These are phyloP conservation scores for Pichia deserticola DNA, from an alignment of 805 yeast genomes.

Conservation along the genomic window DNA sequence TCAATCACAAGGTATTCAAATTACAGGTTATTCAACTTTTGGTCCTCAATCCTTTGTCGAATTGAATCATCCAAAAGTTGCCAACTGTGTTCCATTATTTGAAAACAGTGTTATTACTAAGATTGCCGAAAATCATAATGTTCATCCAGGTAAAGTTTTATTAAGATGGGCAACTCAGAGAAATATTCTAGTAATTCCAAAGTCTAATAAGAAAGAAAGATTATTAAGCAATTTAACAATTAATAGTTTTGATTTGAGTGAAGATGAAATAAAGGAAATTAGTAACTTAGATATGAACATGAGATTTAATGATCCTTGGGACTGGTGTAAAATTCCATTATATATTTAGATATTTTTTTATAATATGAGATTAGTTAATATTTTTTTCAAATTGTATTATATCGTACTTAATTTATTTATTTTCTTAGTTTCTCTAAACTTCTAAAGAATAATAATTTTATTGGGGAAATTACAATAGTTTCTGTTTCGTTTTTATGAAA, in stretches of 20 bases:
- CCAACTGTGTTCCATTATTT: conserved; percentile 46
- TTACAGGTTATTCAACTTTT: conserved; percentile 77
- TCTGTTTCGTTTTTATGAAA: no score
- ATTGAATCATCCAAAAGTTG: conserved; percentile 46
- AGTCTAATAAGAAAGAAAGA: conserved; percentile 66
- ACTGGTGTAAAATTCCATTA: conserved; percentile 29
- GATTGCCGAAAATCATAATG: conserved; percentile 50
- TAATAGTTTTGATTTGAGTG: conserved; percentile 43
- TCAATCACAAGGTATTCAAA: conserved; percentile 49
- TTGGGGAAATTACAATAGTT: not conserved
- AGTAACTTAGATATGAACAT: conserved; percentile 55
- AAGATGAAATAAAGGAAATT: conserved; percentile 49
- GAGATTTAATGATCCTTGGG: conserved; percentile 78
- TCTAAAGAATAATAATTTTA: no score
- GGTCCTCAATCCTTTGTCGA: conserved; percentile 81
- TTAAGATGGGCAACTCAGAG: conserved; percentile 84
- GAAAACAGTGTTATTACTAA: conserved; percentile 43
- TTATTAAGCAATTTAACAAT: conserved; percentile 52
- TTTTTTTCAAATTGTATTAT: not conserved
- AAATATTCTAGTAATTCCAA: conserved; percentile 71
- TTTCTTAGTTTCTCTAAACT: no score
- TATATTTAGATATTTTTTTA: conserved; percentile 16
- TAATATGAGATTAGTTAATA: not conserved
- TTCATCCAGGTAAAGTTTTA: conserved; percentile 59
- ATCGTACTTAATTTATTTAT: no score